phyloP scores from a whole-genome alignment of 2,329 filamentous ascomycete species.

The Ophiocordyceps camponoti-leonardi region DNA sequence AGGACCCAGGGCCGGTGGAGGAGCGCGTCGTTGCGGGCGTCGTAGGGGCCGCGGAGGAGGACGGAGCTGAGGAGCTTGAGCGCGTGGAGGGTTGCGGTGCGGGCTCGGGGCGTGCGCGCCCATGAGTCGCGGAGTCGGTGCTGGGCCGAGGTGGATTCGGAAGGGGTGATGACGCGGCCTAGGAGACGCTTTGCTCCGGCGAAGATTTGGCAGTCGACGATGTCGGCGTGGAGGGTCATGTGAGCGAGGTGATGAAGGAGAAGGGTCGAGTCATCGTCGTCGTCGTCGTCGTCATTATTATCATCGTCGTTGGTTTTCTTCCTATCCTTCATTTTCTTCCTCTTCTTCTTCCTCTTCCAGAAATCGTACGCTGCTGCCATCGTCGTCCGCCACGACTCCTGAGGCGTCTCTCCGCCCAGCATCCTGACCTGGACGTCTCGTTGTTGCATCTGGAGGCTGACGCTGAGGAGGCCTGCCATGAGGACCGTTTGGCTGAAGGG shows the following conservation, averaged over 20 bases:
- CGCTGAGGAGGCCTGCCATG: conserved; percentile 84
- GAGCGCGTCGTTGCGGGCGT: conserved; percentile 72
- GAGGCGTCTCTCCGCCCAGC: conserved; percentile 52
- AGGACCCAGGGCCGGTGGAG: conserved; percentile 90
- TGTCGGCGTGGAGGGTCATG: conserved; percentile 95
- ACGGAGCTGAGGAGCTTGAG: conserved; percentile 80
- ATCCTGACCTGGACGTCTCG: conserved; percentile 84
- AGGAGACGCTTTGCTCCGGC: conserved; percentile 73
- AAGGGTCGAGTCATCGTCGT: conserved; percentile 41
- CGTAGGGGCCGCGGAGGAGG: conserved; percentile 43
- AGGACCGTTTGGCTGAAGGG: conserved; percentile 84
- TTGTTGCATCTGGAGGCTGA: conserved; percentile 97
- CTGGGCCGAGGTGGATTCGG: conserved; percentile 65
- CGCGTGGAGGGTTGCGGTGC: conserved; percentile 86
- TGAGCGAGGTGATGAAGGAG: conserved; percentile 88
- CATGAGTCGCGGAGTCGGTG: conserved; percentile 75
- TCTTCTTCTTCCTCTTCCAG: conserved; percentile 90
- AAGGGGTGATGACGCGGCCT: conserved; percentile 65
- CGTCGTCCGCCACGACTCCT: conserved; percentile 79
- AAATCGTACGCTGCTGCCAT: conserved; percentile 80
- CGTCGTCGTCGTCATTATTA: conserved; percentile 35
- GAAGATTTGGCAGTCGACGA: conserved; percentile 95
- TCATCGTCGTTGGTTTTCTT: conserved; percentile 59
- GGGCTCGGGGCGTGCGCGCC: conserved; percentile 74
- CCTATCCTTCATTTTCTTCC: too few species aligned